A percentile compares a stretch with the other conserved stretches of the same genome.
These are phyloP conservation scores for Candida morakotiae DNA, from an alignment of 805 yeast species.

Conservation along the genomic window DNA sequence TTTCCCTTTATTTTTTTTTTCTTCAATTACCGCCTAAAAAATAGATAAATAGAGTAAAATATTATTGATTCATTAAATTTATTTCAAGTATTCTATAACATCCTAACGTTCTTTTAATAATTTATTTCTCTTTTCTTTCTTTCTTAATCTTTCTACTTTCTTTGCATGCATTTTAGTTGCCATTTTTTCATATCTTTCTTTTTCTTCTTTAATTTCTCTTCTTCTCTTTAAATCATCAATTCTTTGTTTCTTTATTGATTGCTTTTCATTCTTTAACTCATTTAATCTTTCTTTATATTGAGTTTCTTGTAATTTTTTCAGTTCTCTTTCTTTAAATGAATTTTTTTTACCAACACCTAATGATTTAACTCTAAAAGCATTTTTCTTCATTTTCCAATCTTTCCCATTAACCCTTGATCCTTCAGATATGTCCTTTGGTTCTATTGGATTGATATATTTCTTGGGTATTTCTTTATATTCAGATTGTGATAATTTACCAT, in stretches of 20 bases:
- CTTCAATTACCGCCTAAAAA: no score
- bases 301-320: conserved; percentile 60
- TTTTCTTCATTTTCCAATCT: conserved; percentile 66
- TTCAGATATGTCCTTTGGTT: conserved; percentile 33
- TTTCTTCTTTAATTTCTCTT: conserved; percentile 78
- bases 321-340: conserved; percentile 64
- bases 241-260: conserved; percentile 48
- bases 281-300: conserved; percentile 66
- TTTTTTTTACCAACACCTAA: conserved; percentile 48
- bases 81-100: no score
- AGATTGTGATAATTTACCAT: conserved; percentile 21
- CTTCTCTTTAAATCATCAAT: conserved; percentile 63
- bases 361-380: conserved; percentile 61
- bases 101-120: conserved; percentile 86
- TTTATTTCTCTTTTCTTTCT: conserved; percentile 93
- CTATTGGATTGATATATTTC: conserved; percentile 31
- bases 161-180: conserved; percentile 89
- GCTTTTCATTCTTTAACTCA: conserved; percentile 77
- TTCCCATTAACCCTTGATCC: conserved; percentile 62
- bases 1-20: no score
- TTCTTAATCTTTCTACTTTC: conserved; percentile 84
- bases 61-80: no score
- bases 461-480: conserved; percentile 30
- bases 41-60: no score
- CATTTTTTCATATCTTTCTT: conserved; percentile 78